Evolutionary conservation across 2,329 filamentous ascomycete genomes (phyloP), one percentile per base, ranked within the genome.

Genomic region (Fusarium cyanostomum): DNA sequence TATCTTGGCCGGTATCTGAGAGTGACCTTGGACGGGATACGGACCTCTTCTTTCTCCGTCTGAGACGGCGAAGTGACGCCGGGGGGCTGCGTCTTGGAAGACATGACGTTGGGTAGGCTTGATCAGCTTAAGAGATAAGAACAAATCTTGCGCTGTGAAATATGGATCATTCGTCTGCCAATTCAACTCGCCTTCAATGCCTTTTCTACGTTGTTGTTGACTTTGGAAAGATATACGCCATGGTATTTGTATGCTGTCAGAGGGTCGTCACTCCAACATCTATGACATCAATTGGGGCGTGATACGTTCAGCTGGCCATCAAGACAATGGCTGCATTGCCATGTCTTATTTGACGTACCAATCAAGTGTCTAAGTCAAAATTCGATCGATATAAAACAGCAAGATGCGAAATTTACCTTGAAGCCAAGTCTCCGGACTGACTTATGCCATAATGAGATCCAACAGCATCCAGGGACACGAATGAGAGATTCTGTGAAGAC

Each of bases 41-140:
- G 21, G 13, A 44, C 55, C 48, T 60, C 48, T 26, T 58, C 57
- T 24, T 59, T 48, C 24, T 54, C 42, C 18, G 57, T 59, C 27
- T 59, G 38, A 12, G 16, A 35, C 15, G 55, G 55, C 16, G 48
- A 49, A 28, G 24, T 24, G 28, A 54, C 57, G 10, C 42, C 49
- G 9, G 38, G 54, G 9, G 54, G 42, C 35, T 54, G 33, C 24
- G 51, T 44, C 13, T 28, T 41, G 12, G 37, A 10, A 6, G 24
- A 27, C 52, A 56, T 49, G 9, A n/a, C 21, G 21, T 21, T 21
- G 21, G 21, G 21, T 21, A 21, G 21, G 6, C 21, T 6, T 21
- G 21, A 21, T 21, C 21, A 21, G 4, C 21, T 21, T 21, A 6
- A 21, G 21, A 21, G 21, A 21, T 4, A 21, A 6, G 21, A 21